A percentile compares a stretch with the other conserved stretches of the same genome.
phyloP scores from a whole-genome alignment of 2,329 filamentous ascomycete genomes.

The Malbranchea zuffiana region DNA sequence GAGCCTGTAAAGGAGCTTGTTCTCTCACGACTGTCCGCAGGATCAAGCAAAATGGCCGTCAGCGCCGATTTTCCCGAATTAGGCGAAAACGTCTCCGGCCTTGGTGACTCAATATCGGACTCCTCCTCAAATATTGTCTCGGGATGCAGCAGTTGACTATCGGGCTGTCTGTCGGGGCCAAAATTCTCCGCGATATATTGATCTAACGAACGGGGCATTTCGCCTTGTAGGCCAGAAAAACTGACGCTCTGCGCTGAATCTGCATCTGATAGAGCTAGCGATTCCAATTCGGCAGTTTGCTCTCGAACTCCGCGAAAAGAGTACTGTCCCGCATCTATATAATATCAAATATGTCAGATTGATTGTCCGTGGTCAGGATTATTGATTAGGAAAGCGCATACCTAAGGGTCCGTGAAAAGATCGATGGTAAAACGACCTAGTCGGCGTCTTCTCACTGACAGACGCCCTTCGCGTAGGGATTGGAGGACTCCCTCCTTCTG shows the following conservation, averaged over 20 bases:
- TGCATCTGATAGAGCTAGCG: slow-evolving; percentile 59
- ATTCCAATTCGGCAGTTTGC: slow-evolving; percentile 77
- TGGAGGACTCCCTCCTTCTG: too few species aligned
- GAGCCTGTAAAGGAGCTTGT: neutral
- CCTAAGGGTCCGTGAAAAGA: slow-evolving; percentile 35
- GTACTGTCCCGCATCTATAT: slow-evolving; percentile 58
- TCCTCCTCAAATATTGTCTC: slow-evolving; percentile 49
- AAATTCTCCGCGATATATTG: slow-evolving; percentile 5
- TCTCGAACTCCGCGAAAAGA: slow-evolving; percentile 67
- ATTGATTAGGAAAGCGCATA: too few species aligned
- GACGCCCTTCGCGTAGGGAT: slow-evolving; percentile 13
- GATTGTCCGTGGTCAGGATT: neutral
- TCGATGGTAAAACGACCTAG: slow-evolving; percentile 36
- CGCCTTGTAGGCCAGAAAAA: slow-evolving; percentile 19
- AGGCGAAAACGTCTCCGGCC: slow-evolving; percentile 27
- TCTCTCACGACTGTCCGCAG: neutral
- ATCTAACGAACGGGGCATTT: slow-evolving; percentile 18
- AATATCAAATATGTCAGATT: slow-evolving; percentile 9
- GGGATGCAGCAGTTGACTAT: slow-evolving; percentile 22
- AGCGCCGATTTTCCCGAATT: slow-evolving; percentile 37
- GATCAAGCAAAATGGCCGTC: slow-evolving; percentile 38
- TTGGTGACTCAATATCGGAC: slow-evolving; percentile 46
- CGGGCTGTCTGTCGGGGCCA: slow-evolving; percentile 20
- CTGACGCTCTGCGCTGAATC: slow-evolving; percentile 20
- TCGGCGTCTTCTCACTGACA: slow-evolving; percentile 31